A percentile compares a stretch with the other conserved stretches of the same genome.
phyloP scores from a whole-genome alignment of 345 rosid genomes.

The Ailanthus altissimus region DNA sequence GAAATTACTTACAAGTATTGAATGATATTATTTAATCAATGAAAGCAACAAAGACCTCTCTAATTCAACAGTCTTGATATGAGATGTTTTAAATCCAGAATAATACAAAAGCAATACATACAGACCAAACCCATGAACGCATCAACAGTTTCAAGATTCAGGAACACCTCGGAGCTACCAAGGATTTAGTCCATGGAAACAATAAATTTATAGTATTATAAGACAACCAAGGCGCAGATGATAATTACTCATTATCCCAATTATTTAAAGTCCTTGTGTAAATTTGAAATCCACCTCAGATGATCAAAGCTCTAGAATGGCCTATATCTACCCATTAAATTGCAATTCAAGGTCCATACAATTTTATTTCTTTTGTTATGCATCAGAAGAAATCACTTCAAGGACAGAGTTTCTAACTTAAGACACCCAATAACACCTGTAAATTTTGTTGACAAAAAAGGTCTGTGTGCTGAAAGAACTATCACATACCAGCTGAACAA shows the following conservation, averaged over 20 bases:
- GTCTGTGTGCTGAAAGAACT: not conserved
- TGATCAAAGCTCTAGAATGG: not conserved
- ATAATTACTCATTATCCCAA: not conserved
- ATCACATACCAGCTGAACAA: constrained; percentile 68
- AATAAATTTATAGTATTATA: not conserved
- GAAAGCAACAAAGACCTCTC: not conserved
- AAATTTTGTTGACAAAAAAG: not conserved
- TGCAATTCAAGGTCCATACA: not conserved
- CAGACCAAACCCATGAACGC: not conserved
- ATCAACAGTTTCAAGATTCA: not conserved
- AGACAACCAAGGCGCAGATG: not conserved
- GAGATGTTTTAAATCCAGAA: not conserved
- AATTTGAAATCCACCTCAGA: not conserved
- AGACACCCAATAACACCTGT: too few relatives aligned
- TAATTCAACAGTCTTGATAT: not conserved
- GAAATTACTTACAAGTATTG: not conserved
- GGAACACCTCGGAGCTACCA: not conserved
- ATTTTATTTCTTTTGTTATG: not conserved
- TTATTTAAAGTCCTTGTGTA: not conserved
- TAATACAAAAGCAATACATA: not conserved
- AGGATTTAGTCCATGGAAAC: not conserved
- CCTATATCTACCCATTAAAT: not conserved
- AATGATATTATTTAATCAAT: not conserved
- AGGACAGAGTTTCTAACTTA: not conserved
- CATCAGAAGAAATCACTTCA: not conserved